Evolutionary conservation across 768 basidiomycete species (phyloP), one percentile per base, ranked within the genome.

Genomic region (Peribolospora baueri): DNA sequence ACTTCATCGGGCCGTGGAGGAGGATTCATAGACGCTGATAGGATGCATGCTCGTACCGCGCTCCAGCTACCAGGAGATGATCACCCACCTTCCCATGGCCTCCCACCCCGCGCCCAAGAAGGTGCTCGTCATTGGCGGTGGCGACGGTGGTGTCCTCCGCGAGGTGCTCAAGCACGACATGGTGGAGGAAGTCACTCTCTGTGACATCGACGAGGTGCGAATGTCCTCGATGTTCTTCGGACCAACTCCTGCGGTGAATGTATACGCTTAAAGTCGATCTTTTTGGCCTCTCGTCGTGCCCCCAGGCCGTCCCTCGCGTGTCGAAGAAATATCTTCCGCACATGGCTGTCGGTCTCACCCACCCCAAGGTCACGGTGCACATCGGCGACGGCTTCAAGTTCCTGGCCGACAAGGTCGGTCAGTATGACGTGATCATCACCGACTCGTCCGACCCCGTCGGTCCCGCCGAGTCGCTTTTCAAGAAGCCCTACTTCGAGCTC

Each of bases 371-470:
- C 54, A 78, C 72, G 6, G 81, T 95, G 53, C 72, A 76, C 70
- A 76, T 97, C 62, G 91, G 90, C 50, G 90, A 95, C 61, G 91
- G 91, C 48, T 93, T 95, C 79, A 84, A 87, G 68, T 97, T 90
- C 74, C 78, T 98, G 50, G 78, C 79, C 9, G 82, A 86, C 52
- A 81, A 91, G 70, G 76, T 81, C 61, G 72, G 77, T 51, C 93
- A 91, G 56, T 65, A 59, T 77, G 91, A 98, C 65, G 85, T 84
- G 57, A 97, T 98, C 72, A 84, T 98, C 71, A 98, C 91, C 59
- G 91, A 98, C 68, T 95, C 90, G 14, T 93, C 88, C 25, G 91
- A 97, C 68, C 91, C 91, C 45, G 86, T 95, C 54, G 91, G 91
- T 47, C 91, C 91, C 47, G 91, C 91, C 48, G 81, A 79, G 48